These are phyloP conservation scores for Trichaptum fuscoviolaceum DNA, from an alignment of 768 basidiomycete genomes.

Conservation along the genomic window DNA sequence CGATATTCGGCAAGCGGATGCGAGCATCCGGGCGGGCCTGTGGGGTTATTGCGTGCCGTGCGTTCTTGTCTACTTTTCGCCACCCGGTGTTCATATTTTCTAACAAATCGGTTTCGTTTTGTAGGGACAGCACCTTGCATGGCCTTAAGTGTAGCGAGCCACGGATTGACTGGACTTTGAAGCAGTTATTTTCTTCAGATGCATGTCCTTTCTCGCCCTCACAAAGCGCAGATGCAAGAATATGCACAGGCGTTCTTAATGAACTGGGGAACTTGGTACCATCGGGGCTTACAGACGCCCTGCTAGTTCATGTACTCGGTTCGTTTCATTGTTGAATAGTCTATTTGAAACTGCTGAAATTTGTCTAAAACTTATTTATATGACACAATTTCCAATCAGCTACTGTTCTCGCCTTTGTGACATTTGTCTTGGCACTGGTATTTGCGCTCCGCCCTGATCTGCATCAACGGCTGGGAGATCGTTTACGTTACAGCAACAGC, in stretches of 20 bases:
- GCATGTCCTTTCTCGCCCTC: not conserved
- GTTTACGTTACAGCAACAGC: not conserved
- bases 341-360: not conserved
- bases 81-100: not conserved
- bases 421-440: not conserved
- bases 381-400: not conserved
- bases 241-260: not conserved
- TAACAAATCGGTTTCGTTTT: not conserved
- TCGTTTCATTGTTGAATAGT: not conserved
- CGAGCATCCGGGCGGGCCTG: not conserved
- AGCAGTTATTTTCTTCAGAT: not conserved
- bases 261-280: not conserved
- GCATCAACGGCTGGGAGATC: not conserved
- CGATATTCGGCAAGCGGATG: not conserved
- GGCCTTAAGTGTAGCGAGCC: not conserved
- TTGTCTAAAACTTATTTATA: not conserved
- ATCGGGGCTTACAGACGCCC: not conserved
- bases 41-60: constrained; percentile 2
- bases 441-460: not conserved
- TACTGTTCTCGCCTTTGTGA: not conserved
- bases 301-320: not conserved
- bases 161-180: not conserved
- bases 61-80: not conserved
- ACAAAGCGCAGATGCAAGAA: not conserved
- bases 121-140: not conserved